phyloP scores from a whole-genome alignment of 75 land plant genomes.

The Cupressus sempervirens region DNA sequence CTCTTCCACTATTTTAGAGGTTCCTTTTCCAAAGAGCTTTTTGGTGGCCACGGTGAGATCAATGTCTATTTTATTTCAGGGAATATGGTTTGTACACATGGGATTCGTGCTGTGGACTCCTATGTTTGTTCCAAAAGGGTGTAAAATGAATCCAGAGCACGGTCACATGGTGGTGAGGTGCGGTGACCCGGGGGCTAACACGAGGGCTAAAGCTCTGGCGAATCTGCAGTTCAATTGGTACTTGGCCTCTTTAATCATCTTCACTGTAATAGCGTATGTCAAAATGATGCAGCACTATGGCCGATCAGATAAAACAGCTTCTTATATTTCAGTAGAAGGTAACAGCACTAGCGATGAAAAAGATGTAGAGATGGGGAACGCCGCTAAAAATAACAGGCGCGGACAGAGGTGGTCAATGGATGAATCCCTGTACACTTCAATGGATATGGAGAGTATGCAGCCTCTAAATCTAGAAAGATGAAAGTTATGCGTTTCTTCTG shows the following conservation, averaged over 20 bases:
- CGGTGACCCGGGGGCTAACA: conserved; percentile 21
- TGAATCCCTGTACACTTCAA: background rate
- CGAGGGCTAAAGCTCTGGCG: conserved; percentile 60
- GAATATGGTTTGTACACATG: conserved; percentile 70
- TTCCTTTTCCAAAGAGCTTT: conserved; percentile 35
- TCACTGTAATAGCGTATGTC: conserved; percentile 18
- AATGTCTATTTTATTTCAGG: conserved; percentile 58
- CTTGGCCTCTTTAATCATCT: conserved; percentile 26
- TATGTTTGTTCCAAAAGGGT: conserved; percentile 51
- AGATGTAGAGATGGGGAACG: background rate
- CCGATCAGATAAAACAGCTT: too few relatives aligned
- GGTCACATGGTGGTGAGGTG: conserved; percentile 54
- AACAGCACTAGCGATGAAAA: too few relatives aligned
- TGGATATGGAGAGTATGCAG: background rate
- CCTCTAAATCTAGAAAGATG: background rate
- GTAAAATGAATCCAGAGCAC: conserved; percentile 36
- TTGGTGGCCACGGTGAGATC: conserved; percentile 54
- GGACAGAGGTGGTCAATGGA: background rate
- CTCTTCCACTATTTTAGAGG: conserved; percentile 48
- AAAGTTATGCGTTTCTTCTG: background rate
- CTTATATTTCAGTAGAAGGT: background rate
- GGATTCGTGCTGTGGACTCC: conserved; percentile 80
- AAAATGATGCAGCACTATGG: background rate
- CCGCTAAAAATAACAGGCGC: background rate
- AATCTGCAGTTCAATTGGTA: conserved; percentile 69